A percentile compares a stretch with the other conserved stretches of the same genome.
These are phyloP conservation scores for Eimeria necatrix DNA, from an alignment of 169 alveolate species.

Conservation along the genomic window DNA sequence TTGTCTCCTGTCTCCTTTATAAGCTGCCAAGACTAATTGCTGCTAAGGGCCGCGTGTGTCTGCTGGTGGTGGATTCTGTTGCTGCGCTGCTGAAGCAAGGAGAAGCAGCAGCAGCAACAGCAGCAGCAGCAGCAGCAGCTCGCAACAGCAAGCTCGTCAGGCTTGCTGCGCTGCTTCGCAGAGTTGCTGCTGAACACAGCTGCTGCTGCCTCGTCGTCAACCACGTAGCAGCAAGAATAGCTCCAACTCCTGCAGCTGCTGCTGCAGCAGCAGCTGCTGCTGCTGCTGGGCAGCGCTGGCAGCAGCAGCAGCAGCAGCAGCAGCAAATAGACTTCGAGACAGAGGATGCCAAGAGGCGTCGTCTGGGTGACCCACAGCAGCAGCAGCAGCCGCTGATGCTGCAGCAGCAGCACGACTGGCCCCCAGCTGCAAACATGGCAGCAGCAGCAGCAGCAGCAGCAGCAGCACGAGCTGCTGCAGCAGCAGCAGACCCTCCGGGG, in stretches of 20 bases:
- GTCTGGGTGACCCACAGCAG: background rate
- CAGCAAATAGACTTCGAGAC: no score
- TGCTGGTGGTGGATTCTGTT: constrained; percentile 58
- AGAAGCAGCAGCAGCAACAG: background rate
- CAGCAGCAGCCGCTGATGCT: background rate
- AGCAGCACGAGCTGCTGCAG: background rate
- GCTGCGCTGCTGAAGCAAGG: constrained; percentile 49
- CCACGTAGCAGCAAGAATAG: constrained; percentile 12
- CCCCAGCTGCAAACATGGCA: no score
- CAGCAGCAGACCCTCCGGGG: background rate
- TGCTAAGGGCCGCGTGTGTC: constrained; percentile 44
- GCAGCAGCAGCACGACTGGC: no score
- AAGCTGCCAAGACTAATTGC: constrained; percentile 22
- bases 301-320: background rate
- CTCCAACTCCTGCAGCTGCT: background rate
- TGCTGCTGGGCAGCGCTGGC: background rate
- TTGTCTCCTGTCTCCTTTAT: background rate
- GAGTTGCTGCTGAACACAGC: background rate
- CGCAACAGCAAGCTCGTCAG: constrained; percentile 58
- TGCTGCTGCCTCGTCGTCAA: constrained; percentile 59
- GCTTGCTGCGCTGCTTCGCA: constrained; percentile 30
- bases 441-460: no score
- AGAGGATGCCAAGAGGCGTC: background rate
- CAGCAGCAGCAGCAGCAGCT: constrained; percentile 10
- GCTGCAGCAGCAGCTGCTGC: background rate